Evolutionary conservation across 305 asterid genomes (phyloP).

Genomic region (Andrographis paniculata): DNA sequence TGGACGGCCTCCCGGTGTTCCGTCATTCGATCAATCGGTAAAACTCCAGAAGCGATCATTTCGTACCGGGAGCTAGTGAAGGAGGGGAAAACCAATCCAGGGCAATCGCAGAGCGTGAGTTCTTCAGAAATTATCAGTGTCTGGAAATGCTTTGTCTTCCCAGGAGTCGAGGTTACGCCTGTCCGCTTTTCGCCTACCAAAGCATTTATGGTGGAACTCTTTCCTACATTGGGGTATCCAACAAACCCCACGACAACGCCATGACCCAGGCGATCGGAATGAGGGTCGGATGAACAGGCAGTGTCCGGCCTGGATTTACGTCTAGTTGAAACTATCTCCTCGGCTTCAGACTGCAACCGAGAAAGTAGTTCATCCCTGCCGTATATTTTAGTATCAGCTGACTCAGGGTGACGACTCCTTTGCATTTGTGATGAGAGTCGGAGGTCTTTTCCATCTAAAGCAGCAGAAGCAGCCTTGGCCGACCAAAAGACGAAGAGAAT

Average conservation of each 20-base stretch:
- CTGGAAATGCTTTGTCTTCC: slow-evolving; percentile 96
- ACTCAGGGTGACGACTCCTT: slow-evolving; percentile 27
- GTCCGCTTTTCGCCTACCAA: slow-evolving; percentile 86
- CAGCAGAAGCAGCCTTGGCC: slow-evolving; percentile 93
- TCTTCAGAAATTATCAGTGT: slow-evolving; percentile 77
- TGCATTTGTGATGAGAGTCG: slow-evolving; percentile 21
- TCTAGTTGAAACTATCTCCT: slow-evolving; percentile 59
- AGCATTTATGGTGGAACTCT: slow-evolving; percentile 96
- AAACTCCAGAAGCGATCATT: slow-evolving; percentile 95
- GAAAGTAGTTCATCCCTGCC: slow-evolving; percentile 75
- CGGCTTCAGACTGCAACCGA: slow-evolving; percentile 84
- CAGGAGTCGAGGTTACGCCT: slow-evolving; percentile 96
- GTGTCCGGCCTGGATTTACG: slow-evolving; percentile 24
- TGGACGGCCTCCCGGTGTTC: slow-evolving; percentile 89
- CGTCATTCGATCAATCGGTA: slow-evolving; percentile 89
- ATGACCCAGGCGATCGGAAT: slow-evolving; percentile 21
- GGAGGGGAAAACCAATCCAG: slow-evolving; percentile 94
- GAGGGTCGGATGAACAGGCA: slow-evolving; percentile 19
- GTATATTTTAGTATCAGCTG: slow-evolving; percentile 45
- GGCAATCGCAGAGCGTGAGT: slow-evolving; percentile 97
- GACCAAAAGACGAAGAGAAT: slow-evolving; percentile 95
- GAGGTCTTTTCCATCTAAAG: slow-evolving; percentile 52
- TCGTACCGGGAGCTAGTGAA: slow-evolving; percentile 90
- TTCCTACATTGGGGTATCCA: slow-evolving; percentile 97
- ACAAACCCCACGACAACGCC: slow-evolving; percentile 85